A percentile compares a stretch with the other conserved stretches of the same genome.
Conservation (phyloP, 106 monocot genomes). For the Dendrobium catenatum region DNA sequence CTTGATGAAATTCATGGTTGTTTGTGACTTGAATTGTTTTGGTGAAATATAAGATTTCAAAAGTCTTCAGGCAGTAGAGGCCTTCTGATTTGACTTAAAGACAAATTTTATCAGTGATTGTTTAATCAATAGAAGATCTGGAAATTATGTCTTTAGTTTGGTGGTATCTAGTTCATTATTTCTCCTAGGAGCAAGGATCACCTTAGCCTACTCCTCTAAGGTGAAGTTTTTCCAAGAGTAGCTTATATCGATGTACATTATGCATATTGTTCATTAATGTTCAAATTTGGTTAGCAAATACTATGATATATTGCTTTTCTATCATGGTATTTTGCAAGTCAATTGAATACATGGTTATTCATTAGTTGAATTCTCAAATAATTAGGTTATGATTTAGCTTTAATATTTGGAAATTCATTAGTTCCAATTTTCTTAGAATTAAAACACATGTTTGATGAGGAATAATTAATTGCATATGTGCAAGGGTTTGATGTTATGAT, state of each 20-base stretch:
- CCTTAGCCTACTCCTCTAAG: conserved; percentile 54
- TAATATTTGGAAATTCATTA: too few species aligned
- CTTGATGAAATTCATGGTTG: background rate
- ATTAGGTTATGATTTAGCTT: too few species aligned
- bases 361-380: too few species aligned
- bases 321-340: too few species aligned
- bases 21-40: background rate
- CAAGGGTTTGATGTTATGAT: too few species aligned
- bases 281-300: too few species aligned
- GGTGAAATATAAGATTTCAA: background rate
- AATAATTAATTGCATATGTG: too few species aligned
- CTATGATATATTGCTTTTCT: too few species aligned
- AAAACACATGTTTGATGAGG: too few species aligned
- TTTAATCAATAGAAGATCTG: conserved; percentile 43
- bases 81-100: conserved; percentile 52
- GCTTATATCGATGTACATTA: conserved; percentile 34
- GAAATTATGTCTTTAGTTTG: conserved; percentile 44
- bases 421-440: too few species aligned
- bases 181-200: conserved; percentile 55
- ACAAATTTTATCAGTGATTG: conserved; percentile 43
- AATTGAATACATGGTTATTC: too few species aligned
- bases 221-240: conserved; percentile 59
- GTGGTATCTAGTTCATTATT: conserved; percentile 44
- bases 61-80: conserved; percentile 20
- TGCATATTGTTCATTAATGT: too few species aligned